Percentiles rank a stretch among this genome's conserved stretches.
These are phyloP conservation scores for Trichoderma erinaceum DNA, from an alignment of 495 filamentous ascomycete species.

Conservation along the genomic window DNA sequence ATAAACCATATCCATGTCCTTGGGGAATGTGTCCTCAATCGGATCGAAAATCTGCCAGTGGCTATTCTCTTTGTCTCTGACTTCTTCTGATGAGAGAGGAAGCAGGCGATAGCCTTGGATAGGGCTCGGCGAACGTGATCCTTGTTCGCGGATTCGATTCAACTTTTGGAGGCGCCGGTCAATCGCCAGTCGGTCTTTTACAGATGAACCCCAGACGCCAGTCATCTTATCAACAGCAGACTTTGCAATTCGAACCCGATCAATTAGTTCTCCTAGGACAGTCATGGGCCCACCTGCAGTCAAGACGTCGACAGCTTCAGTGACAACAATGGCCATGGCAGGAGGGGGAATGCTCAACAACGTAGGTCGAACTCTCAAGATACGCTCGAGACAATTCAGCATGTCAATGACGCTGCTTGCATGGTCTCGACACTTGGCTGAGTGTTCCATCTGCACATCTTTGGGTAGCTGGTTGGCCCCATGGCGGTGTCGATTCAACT, in stretches of 20 bases:
- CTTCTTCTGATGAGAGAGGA: background rate
- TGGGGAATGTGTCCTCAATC: background rate
- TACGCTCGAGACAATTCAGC: constrained; percentile 11
- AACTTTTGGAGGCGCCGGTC: constrained; percentile 9
- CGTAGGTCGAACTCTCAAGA: constrained; percentile 3
- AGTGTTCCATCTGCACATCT: constrained; percentile 3
- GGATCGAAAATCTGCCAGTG: constrained; percentile 16
- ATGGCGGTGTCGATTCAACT: constrained; percentile 53
- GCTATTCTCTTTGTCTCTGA: background rate
- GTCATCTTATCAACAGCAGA: constrained; percentile 4
- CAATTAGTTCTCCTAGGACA: background rate
- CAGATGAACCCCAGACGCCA: constrained; percentile 9
- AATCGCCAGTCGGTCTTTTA: background rate
- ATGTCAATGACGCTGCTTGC: constrained; percentile 23
- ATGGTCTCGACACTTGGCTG: constrained; percentile 20
- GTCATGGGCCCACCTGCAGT: constrained; percentile 10
- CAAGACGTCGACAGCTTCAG: constrained; percentile 14
- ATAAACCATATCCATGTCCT: constrained; percentile 15
- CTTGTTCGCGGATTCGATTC: constrained; percentile 9
- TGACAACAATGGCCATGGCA: background rate
- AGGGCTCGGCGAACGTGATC: background rate
- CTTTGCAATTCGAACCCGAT: constrained; percentile 2
- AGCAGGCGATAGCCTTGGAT: constrained; percentile 11
- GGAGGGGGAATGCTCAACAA: background rate
- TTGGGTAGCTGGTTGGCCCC: background rate